Evolutionary conservation across 2,329 filamentous ascomycete species (phyloP), one percentile per base, ranked within the genome.

Genomic region (Coniochaeta sp.): DNA sequence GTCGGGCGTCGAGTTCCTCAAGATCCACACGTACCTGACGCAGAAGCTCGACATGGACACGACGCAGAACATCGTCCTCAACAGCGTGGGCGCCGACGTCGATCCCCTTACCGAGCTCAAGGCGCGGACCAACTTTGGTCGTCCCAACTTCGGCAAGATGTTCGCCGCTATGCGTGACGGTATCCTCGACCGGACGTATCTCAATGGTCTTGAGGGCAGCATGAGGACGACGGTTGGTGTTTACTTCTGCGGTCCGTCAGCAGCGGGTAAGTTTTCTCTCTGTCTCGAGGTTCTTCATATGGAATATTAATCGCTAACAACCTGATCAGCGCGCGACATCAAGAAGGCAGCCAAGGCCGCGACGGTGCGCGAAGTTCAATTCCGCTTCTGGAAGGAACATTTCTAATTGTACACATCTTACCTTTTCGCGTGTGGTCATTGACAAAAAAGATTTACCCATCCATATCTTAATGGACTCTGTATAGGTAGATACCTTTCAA

Each of bases 381-480:
- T 98, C 79, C 90, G 91, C 68, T 99, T 99, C 81, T 99, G 95
- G 95, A 99, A 99, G 79, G 95, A 99, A 76, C 93, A 99, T 72
- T 88, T 88, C 71, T 88, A 81, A 72, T 62, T 63, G 61, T 50
- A 47, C 31, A 57, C 17, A 34, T 54, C 44, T 38, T 58, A 26
- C 36, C 16, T 28, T 33, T 44, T 57, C 16, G n/a, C 17, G 47
- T 52, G 47, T 52, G 26, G 14, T 31, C 47, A 9, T 31, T 52
- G 22, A 26, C 26, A 31, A 47, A 2, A 47, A 14, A n/a, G n/a
- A n/a, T n/a, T n/a, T 22, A 52, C 22, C 22, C 47, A 28, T 52
- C 47, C 47, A 31, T 26, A 31, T 22, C 17, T 17, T 52, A 26
- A 26, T 52, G 47, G 47, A 31, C 47, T 12, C 22, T 52, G 47